Evolutionary conservation across 805 yeast species (phyloP).

Genomic region (Suhomyces kilbournensis): DNA sequence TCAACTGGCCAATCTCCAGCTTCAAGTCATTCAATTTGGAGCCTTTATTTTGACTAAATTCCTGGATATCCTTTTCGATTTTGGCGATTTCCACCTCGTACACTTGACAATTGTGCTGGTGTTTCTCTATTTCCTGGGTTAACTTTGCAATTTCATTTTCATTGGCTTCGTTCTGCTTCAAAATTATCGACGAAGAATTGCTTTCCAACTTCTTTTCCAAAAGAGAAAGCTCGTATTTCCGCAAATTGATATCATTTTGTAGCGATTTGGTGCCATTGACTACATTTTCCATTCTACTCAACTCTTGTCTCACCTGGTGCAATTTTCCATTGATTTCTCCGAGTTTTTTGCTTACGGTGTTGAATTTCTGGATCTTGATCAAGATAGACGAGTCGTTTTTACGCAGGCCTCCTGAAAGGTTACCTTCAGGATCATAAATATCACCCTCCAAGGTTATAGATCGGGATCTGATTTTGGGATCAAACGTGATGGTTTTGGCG

Average conservation of each 20-base stretch:
- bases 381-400: conserved; percentile 56
- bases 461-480: conserved; percentile 73
- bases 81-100: conserved; percentile 44
- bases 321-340: conserved; percentile 44
- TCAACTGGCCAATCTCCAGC: conserved; percentile 43
- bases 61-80: conserved; percentile 76
- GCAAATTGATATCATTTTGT: conserved; percentile 57
- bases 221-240: conserved; percentile 56
- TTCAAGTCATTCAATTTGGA: conserved; percentile 68
- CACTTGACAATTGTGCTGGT: conserved; percentile 25
- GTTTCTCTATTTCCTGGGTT: conserved; percentile 33
- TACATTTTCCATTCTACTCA: conserved; percentile 41
- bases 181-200: conserved; percentile 55
- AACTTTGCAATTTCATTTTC: conserved; percentile 45
- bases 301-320: conserved; percentile 32
- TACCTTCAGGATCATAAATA: conserved; percentile 93
- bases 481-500: conserved; percentile 85
- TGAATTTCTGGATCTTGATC: conserved; percentile 63
- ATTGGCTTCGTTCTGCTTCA: conserved; percentile 48
- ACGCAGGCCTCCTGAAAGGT: conserved; percentile 92
- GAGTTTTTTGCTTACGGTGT: conserved; percentile 41
- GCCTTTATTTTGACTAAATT: conserved; percentile 76
- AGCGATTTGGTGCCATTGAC: conserved; percentile 50
- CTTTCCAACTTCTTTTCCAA: conserved; percentile 53
- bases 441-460: conserved; percentile 93